Evolutionary conservation across 2,329 filamentous ascomycete genomes (phyloP), one percentile per base, ranked within the genome.

Genomic region (Rhynchosporium graminicola): DNA sequence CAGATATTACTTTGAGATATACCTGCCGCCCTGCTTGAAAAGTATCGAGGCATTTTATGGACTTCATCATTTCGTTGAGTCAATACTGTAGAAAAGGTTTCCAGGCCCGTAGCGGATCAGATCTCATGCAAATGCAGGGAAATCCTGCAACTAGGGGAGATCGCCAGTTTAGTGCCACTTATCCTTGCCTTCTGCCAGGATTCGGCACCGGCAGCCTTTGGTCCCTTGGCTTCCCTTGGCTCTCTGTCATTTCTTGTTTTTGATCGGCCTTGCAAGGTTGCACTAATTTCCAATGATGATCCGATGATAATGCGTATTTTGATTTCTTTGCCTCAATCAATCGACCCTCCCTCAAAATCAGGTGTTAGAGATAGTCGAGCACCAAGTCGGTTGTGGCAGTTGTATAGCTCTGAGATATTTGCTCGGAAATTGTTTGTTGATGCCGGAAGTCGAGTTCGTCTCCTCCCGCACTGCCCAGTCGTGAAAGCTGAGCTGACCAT

Each of bases 401-500:
- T 29, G 36, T 15, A 54, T 12, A 28, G 20, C 33, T 13, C 4
- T 54, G 20, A 54, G 48, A 36, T 13, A 29, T 47, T 48, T 29
- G 43, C 33, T 40, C 52, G 36, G 31, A 47, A 40, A 10, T 51
- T 26, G 29, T 50, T 56, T 48, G 36, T 61, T 61, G 50, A 50
- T 26, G 48, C 58, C 29, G 8, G 51, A 57, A 46, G 4, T 46
- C 26, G 20, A 48, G 28, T 57, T 43, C 38, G 43, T 57, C 59
- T 40, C 36, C 40, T n/a, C 50, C 33, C 50, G 31, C 15, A 31
- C 6, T 10, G 29, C 47, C 9, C 10, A 31, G 40, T 13, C 54
- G 54, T 28, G 15, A 50, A 55, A 52, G 20, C 42, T 29, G 45
- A 38, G 59, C 59, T 61, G 59, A 61, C 59, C 26, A 57, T 36